Evolutionary conservation across 108 stramenopile species (phyloP).

Genomic region (Nitzschia inconspicua): DNA sequence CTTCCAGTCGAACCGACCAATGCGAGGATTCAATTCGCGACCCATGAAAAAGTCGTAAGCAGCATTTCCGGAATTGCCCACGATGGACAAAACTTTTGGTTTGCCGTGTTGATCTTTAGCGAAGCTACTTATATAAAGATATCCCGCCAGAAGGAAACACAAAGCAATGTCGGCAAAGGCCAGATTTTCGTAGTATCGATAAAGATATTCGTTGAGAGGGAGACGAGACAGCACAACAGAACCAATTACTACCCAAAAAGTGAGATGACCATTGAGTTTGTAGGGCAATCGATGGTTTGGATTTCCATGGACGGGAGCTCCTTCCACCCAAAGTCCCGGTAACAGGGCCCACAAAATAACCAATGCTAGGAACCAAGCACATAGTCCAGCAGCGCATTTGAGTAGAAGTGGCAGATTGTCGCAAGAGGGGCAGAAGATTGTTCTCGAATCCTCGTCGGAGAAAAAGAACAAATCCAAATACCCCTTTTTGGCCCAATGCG

Average conservation of each 20-base stretch:
- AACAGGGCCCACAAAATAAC: constrained; percentile 82
- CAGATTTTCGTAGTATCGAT: constrained; percentile 66
- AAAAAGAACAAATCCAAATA: constrained; percentile 39
- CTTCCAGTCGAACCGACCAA: constrained; percentile 89
- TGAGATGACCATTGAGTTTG: constrained; percentile 91
- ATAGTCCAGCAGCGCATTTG: constrained; percentile 44
- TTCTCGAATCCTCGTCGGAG: background rate
- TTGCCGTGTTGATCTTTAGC: constrained; percentile 11
- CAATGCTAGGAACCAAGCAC: constrained; percentile 84
- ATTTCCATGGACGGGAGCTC: constrained; percentile 48
- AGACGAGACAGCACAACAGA: constrained; percentile 54
- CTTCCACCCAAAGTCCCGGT: constrained; percentile 78
- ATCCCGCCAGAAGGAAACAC: constrained; percentile 53
- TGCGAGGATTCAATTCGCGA: constrained; percentile 95
- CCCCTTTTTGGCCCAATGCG: constrained; percentile 56
- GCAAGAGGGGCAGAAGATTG: constrained; percentile 44
- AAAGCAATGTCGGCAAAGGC: constrained; percentile 65
- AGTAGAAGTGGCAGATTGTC: constrained; percentile 11
- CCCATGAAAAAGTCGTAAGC: constrained; percentile 97
- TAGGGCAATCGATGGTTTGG: constrained; percentile 69
- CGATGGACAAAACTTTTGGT: constrained; percentile 70
- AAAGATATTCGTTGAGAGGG: constrained; percentile 68
- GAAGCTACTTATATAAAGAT: constrained; percentile 79
- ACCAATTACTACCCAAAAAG: constrained; percentile 82
- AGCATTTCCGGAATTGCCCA: constrained; percentile 78